Base-by-base conservation (phyloP, 306 rosid genomes). In the Comarum palustre region DNA sequence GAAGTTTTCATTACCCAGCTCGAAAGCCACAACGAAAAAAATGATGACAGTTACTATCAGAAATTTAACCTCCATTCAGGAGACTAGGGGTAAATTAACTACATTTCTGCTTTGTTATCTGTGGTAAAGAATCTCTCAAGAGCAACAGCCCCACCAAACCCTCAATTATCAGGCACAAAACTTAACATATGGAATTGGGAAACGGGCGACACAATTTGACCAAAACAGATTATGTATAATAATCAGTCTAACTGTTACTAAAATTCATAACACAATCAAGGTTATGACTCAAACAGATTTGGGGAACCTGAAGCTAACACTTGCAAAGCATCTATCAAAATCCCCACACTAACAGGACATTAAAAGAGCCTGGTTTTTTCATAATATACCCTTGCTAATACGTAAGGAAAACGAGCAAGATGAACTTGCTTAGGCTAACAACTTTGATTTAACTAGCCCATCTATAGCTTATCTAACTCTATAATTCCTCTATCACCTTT, bases 261-360 rank as follows among this genome's bases (percentile, higher is more conserved):
- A 66, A 65, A 12, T 16, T 41, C 51, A 32, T 9, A 22, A 42
- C 22, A 42, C 52, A 24, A 46, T 4, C 31, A 8, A 15, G 57
- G 50, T 71, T 24, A 73, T 58, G 59, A 73, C 25, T 54, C 61
- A 15, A 51, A 79, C 73, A 66, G 13, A 60, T 34, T 1, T 8
- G 66, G 78, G 47, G 68, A 68, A 57, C 68, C 59, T 46, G 20
- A 79, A 64, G n/a, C 38, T 31, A 55, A 79, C 71, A 75, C 72
- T 55, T 73, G 47, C 47, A 68, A 8, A 24, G 38, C 32, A 65
- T 75, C 79, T 58, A 58, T 50, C 77, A 74, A 84, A 80, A 77
- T 72, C 77, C 81, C 81, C 70, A 60, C 52, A 69, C 80, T 64
- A 83, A 65, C 96, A 83, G 88, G 90, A 80, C 92, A 74, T 71